Percentiles rank a stretch among this genome's conserved stretches.
Conservation (phyloP, 805 yeast genomes). For the Kodamaea kakaduensis region DNA sequence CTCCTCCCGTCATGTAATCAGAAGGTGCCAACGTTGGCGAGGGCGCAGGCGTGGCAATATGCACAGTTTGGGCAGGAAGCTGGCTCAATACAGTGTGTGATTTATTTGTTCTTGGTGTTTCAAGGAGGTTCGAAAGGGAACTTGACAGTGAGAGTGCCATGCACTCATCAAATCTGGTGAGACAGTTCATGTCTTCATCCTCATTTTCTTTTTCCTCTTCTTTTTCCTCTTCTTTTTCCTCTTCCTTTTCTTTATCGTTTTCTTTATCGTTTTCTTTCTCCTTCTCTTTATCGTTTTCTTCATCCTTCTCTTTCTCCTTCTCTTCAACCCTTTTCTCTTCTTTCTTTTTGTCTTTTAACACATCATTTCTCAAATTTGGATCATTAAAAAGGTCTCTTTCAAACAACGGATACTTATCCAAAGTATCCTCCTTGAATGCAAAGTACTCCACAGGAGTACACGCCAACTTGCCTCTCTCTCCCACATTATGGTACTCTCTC, state of each 20-base stretch:
- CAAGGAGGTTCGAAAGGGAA: slow-evolving; percentile 58
- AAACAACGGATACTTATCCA: slow-evolving; percentile 71
- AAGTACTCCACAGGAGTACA: slow-evolving; percentile 86
- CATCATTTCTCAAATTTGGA: slow-evolving; percentile 26
- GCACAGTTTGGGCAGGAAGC: slow-evolving; percentile 53
- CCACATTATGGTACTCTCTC: slow-evolving; percentile 36
- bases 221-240: too few relatives aligned
- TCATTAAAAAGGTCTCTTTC: too few relatives aligned
- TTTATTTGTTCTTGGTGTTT: slow-evolving; percentile 51
- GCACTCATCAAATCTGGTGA: slow-evolving; percentile 28
- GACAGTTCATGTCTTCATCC: too few relatives aligned
- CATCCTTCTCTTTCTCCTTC: slow-evolving; percentile 11
- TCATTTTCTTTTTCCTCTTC: too few relatives aligned
- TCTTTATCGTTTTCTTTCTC: too few relatives aligned
- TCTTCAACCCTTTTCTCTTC: slow-evolving; percentile 28
- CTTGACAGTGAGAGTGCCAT: slow-evolving; percentile 44
- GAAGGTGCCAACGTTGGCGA: slow-evolving; percentile 60
- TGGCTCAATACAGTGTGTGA: slow-evolving; percentile 40
- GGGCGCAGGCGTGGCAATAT: slow-evolving; percentile 85
- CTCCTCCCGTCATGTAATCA: slow-evolving; percentile 45
- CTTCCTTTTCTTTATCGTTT: too few relatives aligned
- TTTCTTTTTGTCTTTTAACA: slow-evolving; percentile 9
- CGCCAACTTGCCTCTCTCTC: slow-evolving; percentile 29
- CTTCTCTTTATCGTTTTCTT: slow-evolving; percentile 9
- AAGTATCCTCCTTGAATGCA: slow-evolving; percentile 70